A percentile compares a stretch with the other conserved stretches of the same genome.
These are phyloP conservation scores for Pisolithus tinctorius DNA, from an alignment of 768 basidiomycete species.

Conservation along the genomic window DNA sequence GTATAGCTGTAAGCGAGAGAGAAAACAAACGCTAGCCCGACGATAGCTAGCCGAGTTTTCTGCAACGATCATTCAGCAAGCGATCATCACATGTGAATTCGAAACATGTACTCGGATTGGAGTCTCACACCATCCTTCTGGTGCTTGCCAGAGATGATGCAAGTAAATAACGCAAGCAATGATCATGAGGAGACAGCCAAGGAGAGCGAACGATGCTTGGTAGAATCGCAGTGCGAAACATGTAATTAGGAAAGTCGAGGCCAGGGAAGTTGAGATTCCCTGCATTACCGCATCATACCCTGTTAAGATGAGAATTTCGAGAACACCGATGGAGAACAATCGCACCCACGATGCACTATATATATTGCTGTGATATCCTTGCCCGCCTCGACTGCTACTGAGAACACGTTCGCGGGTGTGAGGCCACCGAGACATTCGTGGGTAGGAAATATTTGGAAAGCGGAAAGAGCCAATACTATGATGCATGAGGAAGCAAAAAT, in stretches of 20 bases:
- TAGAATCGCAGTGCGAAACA: slow-evolving; percentile 6
- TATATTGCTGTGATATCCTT: slow-evolving; percentile 14
- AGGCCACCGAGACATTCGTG: slow-evolving; percentile 5
- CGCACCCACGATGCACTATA: slow-evolving; percentile 20
- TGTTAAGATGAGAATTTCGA: slow-evolving; percentile 5
- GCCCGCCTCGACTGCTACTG: slow-evolving; percentile 11
- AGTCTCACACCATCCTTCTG: slow-evolving; percentile 4
- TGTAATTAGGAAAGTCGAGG: slow-evolving; percentile 16
- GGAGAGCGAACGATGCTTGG: slow-evolving; percentile 6
- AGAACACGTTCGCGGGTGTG: slow-evolving; percentile 4
- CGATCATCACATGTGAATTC: not conserved
- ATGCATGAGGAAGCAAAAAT: slow-evolving; percentile 20
- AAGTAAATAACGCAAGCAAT: slow-evolving; percentile 12
- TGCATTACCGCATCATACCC: slow-evolving; percentile 25
- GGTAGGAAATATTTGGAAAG: slow-evolving; percentile 7
- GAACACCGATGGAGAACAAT: not conserved
- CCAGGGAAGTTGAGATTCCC: slow-evolving; percentile 17
- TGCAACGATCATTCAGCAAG: slow-evolving; percentile 1
- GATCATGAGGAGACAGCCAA: slow-evolving; percentile 17
- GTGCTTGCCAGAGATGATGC: not conserved
- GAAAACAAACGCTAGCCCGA: not conserved
- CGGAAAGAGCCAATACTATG: slow-evolving; percentile 8
- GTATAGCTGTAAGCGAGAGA: not conserved
- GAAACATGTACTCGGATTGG: slow-evolving; percentile 8
- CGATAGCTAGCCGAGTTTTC: not conserved